Evolutionary conservation across 306 rosid genomes (phyloP), one percentile per base, ranked within the genome.

Genomic region (Astragalus membranaceus): DNA sequence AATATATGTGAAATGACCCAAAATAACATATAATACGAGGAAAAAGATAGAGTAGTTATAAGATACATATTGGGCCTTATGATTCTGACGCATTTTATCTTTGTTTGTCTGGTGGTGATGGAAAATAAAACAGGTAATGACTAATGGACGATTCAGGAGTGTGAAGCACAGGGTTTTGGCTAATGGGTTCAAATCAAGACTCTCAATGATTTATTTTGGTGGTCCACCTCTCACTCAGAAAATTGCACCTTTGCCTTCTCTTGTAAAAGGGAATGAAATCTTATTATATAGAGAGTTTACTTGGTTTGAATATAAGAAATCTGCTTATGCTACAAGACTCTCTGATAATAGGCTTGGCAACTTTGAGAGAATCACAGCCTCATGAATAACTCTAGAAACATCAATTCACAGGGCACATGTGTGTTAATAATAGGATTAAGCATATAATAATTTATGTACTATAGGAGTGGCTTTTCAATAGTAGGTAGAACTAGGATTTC

Each of bases 261-360:
- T 91, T 4, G 80, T 85, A 81, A 57, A 81, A 67, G 88, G 75
- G 46, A 90, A 88, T 8, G 84, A 83, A 58, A 87, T 85, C 78
- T 88, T 90, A 81, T 76, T 91, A 66, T 91, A 91, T 83, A 83
- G 79, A 73, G 90, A 91, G 76, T 91, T 91, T 33, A 86, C 97
- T 11, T 91, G 97, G 97, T 80, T 82, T 44, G 96, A 91, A 75
- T 88, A 85, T 80, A 88, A 91, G 65, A 84, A 48, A 47, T 74
- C 85, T 29, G 91, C 84, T 47, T 82, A 78, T 79, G 80, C 72
- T 46, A 47, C 88, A 32, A 91, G 79, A 49, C 59, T 91, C 78
- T 82, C 93, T 5, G 89, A 83, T 58, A 85, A 91, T 52, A 87
- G 97, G 85, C 96, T 91, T 76, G 78, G 76, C 30, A 77, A 53